Base-by-base conservation (phyloP, 1,284 basidiomycete species). In the Austroboletus novae-zelandiae region DNA sequence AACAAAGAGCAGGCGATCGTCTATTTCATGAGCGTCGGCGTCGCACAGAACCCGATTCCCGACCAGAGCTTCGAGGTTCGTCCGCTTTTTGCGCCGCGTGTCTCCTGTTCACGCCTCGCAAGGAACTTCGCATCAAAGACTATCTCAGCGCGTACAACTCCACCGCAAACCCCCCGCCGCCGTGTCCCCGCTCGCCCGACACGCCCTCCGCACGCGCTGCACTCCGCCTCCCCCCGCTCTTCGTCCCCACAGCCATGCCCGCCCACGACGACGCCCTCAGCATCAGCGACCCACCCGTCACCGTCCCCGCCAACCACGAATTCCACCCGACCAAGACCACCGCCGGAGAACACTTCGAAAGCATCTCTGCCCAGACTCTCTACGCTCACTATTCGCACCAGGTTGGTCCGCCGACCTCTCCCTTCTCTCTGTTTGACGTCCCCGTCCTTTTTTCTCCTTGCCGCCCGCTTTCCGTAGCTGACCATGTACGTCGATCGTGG, bases 71-170 rank as follows among this genome's bases (percentile, higher is more conserved):
- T 66, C 55, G 67, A 66, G 64, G 64, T 65, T n/a, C 42, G 59
- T 43, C 47, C 18, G 4, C 36, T 8, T 17, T 11, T 18, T 4
- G 30, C 25, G 23, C 20, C 35, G 18, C 7, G 6, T 15, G 25
- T 15, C 6, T 29, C n/a, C 42, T 34, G 25, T 50, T 40, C 36
- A 25, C 23, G 8, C 29, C 32, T 35, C 2, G 40, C 40, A 51
- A 75, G 74, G 74, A 75, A 65, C 52, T 57, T 27, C 70, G 74
- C 14, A 29, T 64, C 9, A 48, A 55, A 43, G 73, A 75, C 58
- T 77, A 76, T 48, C 44, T 75, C 13, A 56, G 54, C 5, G 67
- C 72, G 3, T 74, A 71, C 45, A 45, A 51, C 10, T 45, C 64
- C 0, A 70, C 69, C 0, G 64, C 68, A 25, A 45, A 49, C 40